Conservation (phyloP, 2,329 filamentous ascomycete species). For the Allantophomopsis cytisporea region DNA sequence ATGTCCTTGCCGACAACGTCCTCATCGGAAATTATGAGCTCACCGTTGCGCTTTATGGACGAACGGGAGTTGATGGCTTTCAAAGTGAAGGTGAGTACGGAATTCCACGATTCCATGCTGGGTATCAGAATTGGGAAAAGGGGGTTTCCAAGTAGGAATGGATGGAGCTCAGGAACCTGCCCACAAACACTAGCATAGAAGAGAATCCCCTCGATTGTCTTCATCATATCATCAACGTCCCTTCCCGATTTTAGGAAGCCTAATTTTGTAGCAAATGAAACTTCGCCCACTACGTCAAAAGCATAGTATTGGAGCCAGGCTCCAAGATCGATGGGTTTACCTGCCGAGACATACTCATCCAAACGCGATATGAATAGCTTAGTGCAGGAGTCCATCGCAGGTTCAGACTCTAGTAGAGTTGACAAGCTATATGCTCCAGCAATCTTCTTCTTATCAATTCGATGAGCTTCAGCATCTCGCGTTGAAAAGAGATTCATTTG, state of each 20-base stretch:
- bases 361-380: conserved; percentile 23
- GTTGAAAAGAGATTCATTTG: conserved; percentile 3
- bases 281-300: conserved; percentile 15
- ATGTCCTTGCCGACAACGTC: conserved; percentile 23
- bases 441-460: conserved; percentile 22
- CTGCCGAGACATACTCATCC: conserved; percentile 17
- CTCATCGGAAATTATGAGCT: conserved; percentile 22
- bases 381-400: conserved; percentile 29
- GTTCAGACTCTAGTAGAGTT: conserved; percentile 28
- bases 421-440: conserved; percentile 29
- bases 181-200: conserved; percentile 11
- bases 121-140: conserved; percentile 2
- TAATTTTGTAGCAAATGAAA: conserved; percentile 13
- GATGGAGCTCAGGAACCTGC: conserved; percentile 10
- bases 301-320: conserved; percentile 9
- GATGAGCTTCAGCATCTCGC: conserved; percentile 14
- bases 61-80: conserved; percentile 18
- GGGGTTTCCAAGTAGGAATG: conserved; percentile 7
- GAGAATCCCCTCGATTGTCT: conserved; percentile 8
- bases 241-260: conserved; percentile 13
- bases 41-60: conserved; percentile 27
- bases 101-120: not conserved
- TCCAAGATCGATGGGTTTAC: conserved; percentile 11
- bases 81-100: not conserved
- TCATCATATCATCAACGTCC: conserved; percentile 12